Base-by-base conservation (phyloP, 2,329 filamentous ascomycete species). In the Cadophora malorum region DNA sequence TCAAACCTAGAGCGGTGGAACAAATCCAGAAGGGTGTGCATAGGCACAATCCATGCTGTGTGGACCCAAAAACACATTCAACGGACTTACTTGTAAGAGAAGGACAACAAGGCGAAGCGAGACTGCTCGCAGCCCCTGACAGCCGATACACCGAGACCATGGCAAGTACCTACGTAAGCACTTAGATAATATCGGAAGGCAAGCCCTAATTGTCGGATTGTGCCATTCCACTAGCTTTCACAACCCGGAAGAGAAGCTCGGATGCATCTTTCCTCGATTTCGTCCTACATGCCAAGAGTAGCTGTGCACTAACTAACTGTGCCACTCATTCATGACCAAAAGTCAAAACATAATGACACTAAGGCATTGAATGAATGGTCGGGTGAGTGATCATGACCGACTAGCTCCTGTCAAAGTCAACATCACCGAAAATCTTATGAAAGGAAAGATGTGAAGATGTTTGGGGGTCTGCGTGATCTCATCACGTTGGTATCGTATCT, bases 401-500 rank as follows among this genome's bases (percentile, higher is more conserved):
- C 45, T 49, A 8, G 45, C 52, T 19, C 14, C 28, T 33, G 19
- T 19, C 25, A 55, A 19, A 55, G 28, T 9, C 5, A n/a, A 55
- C 12, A 25, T 55, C 52, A 33, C 25, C 25, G 28, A 19, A 33
- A n/a, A 14, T 10, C 12, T 28, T 6, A 16, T 1, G 33, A 16
- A n/a, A 19, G 25, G 52, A 33, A 55, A 33, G 19, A 9, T 31
- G 12, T 33, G 16, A 33, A 9, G 25, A 14, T 4, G 52, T 55
- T 55, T 21, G 45, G 10, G 28, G 6, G 10, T 33, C 25, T 55
- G 52, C 52, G 52, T 55, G 52, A 55, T 9, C 33, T 16, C 25
- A 33, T 55, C 52, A 55, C 28, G 52, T 55, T 55, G 52, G 52
- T 55, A 33, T 55, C 52, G 52, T 55, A 55, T 55, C 52, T 55